Evolutionary conservation across 257 asterid species (phyloP).

Genomic region (Solanum lignicaule): DNA sequence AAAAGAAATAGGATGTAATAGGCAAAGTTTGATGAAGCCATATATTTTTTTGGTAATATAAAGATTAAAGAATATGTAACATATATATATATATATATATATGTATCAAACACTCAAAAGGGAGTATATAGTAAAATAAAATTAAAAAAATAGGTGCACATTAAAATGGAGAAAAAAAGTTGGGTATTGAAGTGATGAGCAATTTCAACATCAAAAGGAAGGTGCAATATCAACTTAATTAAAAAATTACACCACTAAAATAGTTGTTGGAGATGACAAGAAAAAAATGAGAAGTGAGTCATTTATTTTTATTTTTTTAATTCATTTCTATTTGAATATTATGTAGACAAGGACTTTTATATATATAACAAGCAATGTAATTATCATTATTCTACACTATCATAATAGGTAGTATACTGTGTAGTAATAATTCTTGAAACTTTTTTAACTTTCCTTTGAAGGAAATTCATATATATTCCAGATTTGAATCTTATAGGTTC

Average conservation of each 20-base stretch:
- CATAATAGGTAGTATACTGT: not conserved
- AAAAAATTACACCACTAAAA: not conserved
- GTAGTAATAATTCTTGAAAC: not conserved
- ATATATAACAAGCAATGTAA: not conserved
- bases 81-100: not conserved
- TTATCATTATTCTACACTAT: not conserved
- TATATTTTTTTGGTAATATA: not conserved
- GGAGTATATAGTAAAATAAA: not conserved
- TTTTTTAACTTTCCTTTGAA: not conserved
- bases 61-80: too few species aligned
- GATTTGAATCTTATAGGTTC: not conserved
- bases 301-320: not conserved
- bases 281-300: not conserved
- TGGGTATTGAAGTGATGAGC: not conserved
- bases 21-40: slow-evolving; percentile 12
- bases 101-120: not conserved
- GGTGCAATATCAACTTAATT: not conserved
- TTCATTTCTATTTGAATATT: not conserved
- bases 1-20: slow-evolving; percentile 1
- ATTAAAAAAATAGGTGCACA: not conserved
- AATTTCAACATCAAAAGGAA: not conserved
- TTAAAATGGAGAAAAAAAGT: not conserved
- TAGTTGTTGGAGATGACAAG: slow-evolving; percentile 1
- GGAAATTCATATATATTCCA: not conserved
- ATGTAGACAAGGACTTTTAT: not conserved